Base-by-base conservation (phyloP, 495 filamentous ascomycete genomes). In the Penicillium verhagenii region DNA sequence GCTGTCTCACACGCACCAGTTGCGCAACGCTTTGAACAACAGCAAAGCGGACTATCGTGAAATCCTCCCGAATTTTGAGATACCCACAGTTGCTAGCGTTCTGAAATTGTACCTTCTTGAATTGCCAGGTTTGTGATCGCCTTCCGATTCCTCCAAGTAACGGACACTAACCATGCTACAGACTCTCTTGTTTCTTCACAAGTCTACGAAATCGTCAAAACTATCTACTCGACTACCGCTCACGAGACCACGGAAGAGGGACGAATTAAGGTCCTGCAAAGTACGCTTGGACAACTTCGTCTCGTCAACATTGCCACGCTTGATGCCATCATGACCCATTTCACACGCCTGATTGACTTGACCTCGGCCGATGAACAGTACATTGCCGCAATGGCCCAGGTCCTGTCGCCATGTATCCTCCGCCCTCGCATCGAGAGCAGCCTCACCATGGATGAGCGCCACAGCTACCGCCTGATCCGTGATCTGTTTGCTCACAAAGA, bases 171-270 rank as follows among this genome's bases (percentile, higher is more conserved):
- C 37, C n/a, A 10, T 16, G 19, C 10, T 11, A 14, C 60, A 90
- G 94, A 99, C 70, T 97, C 94, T 19, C 83, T 99, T 53, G 95
- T 99, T 57, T 97, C 95, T 45, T 96, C 91, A 21, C 92, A 96
- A 67, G 91, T 97, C 56, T 99, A 99, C 70, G 94, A 99, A 78
- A 97, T 99, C 67, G 87, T 99, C 61, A 91, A 96, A 69, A 97
- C 90, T 1, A 96, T 97, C 52, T 99, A 99, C 72, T 78, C 79
- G 14, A 77, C 79, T 19, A 87, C 85, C 47, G 91, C 89, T 25
- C 84, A 91, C 26, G 85, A 92, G 54, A 80, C 87, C 25, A 75
- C 74, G 33, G 74, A 78, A 66, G 88, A 92, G 51, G 82, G 86
- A 38, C 91, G 94, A 40, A 82, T 97, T 55, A 89, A 93, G 51